These are phyloP conservation scores for Aspergillus campestris DNA, from an alignment of 495 filamentous ascomycete genomes.

Conservation along the genomic window DNA sequence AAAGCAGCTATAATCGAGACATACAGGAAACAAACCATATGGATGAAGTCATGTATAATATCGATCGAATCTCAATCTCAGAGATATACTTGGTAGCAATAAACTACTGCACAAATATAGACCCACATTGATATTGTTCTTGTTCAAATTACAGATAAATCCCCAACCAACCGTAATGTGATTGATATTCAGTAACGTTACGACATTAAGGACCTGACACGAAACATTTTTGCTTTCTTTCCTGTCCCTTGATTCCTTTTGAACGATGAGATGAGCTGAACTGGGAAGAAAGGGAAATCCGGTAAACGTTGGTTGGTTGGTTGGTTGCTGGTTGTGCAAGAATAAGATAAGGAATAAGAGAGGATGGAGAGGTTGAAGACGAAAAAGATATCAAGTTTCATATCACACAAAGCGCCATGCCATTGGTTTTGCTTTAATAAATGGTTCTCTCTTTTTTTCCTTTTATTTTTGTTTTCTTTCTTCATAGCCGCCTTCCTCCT, in stretches of 20 bases:
- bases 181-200: constrained; percentile 2
- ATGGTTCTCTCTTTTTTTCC: constrained; percentile 14
- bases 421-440: constrained; percentile 19
- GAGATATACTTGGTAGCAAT: too few relatives aligned
- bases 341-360: constrained; percentile 9
- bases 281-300: neutral
- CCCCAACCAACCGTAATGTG: neutral
- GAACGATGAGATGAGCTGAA: neutral
- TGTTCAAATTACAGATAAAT: neutral
- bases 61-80: too few relatives aligned
- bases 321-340: neutral
- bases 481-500: constrained; percentile 2
- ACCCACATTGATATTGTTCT: too few relatives aligned
- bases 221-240: neutral
- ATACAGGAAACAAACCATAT: neutral
- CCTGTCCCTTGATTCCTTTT: too few relatives aligned
- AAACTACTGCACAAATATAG: too few relatives aligned
- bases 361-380: constrained; percentile 17
- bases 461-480: constrained; percentile 8
- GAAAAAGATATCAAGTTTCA: constrained; percentile 10
- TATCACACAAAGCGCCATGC: constrained; percentile 26
- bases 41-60: too few relatives aligned
- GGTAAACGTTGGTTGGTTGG: neutral
- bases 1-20: too few relatives aligned
- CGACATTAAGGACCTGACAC: constrained; percentile 2